Conservation (phyloP, 495 filamentous ascomycete species). For the Mytilinidion resinicola region DNA sequence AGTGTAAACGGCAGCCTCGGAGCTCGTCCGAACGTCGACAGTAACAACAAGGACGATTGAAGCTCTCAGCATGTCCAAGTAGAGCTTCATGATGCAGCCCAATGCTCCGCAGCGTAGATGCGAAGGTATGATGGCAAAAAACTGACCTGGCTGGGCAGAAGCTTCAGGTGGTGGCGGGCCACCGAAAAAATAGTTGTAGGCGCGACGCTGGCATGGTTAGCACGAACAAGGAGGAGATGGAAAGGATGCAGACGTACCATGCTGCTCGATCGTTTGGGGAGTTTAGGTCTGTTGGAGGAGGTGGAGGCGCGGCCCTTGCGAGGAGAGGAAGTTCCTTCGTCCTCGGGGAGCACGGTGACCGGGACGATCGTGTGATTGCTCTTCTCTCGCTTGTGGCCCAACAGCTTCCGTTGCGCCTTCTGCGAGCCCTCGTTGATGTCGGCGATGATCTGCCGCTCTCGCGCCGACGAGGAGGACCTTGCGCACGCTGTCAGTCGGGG, state of each 20-base stretch:
- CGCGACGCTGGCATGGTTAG: conserved; percentile 3
- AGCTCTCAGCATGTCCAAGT: too few relatives aligned
- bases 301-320: conserved; percentile 19
- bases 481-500: background rate
- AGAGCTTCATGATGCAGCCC: too few relatives aligned
- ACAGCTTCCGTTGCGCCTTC: conserved; percentile 24
- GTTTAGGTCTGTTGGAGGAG: conserved; percentile 16
- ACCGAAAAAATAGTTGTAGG: conserved; percentile 30
- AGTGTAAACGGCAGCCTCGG: too few relatives aligned
- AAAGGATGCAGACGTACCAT: conserved; percentile 1
- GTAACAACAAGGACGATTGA: too few relatives aligned
- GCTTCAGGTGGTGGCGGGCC: conserved; percentile 5
- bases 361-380: conserved; percentile 18
- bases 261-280: conserved; percentile 25
- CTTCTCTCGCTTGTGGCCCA: conserved; percentile 21
- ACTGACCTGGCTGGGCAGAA: too few relatives aligned
- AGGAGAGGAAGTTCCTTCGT: background rate
- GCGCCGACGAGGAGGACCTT: conserved; percentile 20
- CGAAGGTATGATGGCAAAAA: too few relatives aligned
- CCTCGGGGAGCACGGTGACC: conserved; percentile 21
- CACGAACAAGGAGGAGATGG: too few relatives aligned
- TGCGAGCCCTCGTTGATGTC: conserved; percentile 24
- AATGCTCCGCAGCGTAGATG: too few relatives aligned
- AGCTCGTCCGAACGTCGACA: too few relatives aligned
- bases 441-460: conserved; percentile 20